Conservation (phyloP, 2,329 filamentous ascomycete genomes). For the Colletotrichum spinosum region DNA sequence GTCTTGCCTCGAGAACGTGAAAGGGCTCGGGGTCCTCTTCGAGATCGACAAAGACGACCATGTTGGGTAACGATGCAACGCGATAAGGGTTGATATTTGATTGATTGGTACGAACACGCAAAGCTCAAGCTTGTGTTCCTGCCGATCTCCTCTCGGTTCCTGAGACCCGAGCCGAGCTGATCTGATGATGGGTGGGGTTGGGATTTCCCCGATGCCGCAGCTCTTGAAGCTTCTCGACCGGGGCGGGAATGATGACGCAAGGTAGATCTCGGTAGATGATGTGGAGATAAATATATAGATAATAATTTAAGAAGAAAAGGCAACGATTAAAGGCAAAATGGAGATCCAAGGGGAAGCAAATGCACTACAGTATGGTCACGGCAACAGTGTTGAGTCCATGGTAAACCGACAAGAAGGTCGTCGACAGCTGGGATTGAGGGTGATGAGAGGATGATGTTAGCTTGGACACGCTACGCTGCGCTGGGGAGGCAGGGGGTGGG, state of each 20-base stretch:
- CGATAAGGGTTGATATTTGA: constrained; percentile 15
- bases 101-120: constrained; percentile 18
- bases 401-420: constrained; percentile 13
- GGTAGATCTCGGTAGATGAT: constrained; percentile 24
- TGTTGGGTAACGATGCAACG: constrained; percentile 12
- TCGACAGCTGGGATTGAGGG: not conserved
- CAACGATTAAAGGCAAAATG: not conserved
- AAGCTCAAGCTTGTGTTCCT: constrained; percentile 20
- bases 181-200: constrained; percentile 26
- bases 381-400: constrained; percentile 15
- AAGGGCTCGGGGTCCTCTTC: constrained; percentile 39
- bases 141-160: constrained; percentile 32
- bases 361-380: not conserved
- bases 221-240: constrained; percentile 14
- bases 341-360: not conserved
- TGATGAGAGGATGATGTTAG: constrained; percentile 25
- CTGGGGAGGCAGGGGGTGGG: constrained; percentile 2
- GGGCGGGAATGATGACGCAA: constrained; percentile 29
- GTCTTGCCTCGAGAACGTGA: constrained; percentile 29
- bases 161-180: constrained; percentile 30
- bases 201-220: constrained; percentile 36
- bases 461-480: not conserved
- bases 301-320: not conserved
- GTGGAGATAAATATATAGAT: constrained; percentile 8
- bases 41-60: constrained; percentile 42